Conservation (phyloP, 306 rosid genomes). For the Medicago arabica region DNA sequence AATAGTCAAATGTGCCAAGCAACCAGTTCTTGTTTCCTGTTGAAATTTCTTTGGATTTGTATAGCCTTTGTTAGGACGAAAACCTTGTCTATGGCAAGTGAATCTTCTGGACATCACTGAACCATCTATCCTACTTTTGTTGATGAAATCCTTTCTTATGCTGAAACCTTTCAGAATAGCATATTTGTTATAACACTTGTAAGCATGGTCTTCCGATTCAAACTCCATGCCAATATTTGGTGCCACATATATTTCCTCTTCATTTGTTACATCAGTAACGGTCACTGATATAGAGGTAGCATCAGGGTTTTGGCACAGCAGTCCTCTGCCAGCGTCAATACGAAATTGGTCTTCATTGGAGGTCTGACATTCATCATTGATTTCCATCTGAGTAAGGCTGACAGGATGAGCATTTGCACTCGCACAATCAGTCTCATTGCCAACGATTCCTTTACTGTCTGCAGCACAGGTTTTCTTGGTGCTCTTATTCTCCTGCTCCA, state of each 20-base stretch:
- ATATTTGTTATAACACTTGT: constrained; percentile 59
- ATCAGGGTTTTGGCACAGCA: constrained; percentile 38
- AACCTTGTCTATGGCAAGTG: constrained; percentile 70
- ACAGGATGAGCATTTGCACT: constrained; percentile 40
- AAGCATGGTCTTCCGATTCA: constrained; percentile 70
- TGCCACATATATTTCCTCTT: constrained; percentile 42
- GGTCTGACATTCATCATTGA: constrained; percentile 45
- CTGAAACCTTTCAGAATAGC: constrained; percentile 68
- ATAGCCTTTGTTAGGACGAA: constrained; percentile 48
- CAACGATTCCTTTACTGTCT: constrained; percentile 38
- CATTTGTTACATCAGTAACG: constrained; percentile 33
- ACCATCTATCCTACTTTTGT: constrained; percentile 64
- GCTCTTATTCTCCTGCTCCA: constrained; percentile 40
- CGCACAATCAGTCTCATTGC: constrained; percentile 42
- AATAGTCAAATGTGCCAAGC: constrained; percentile 76
- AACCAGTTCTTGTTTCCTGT: constrained; percentile 68
- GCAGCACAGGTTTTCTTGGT: constrained; percentile 35
- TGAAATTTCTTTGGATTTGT: constrained; percentile 43
- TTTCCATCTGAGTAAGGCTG: constrained; percentile 42
- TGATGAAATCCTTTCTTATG: constrained; percentile 70
- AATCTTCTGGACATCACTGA: constrained; percentile 66
- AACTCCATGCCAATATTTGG: constrained; percentile 62
- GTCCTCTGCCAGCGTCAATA: constrained; percentile 33
- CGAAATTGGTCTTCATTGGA: constrained; percentile 5
- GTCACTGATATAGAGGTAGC: constrained; percentile 32